A percentile compares a stretch with the other conserved stretches of the same genome.
phyloP scores from a whole-genome alignment of 306 rosid species.

The Luffa aegyptiaca region DNA sequence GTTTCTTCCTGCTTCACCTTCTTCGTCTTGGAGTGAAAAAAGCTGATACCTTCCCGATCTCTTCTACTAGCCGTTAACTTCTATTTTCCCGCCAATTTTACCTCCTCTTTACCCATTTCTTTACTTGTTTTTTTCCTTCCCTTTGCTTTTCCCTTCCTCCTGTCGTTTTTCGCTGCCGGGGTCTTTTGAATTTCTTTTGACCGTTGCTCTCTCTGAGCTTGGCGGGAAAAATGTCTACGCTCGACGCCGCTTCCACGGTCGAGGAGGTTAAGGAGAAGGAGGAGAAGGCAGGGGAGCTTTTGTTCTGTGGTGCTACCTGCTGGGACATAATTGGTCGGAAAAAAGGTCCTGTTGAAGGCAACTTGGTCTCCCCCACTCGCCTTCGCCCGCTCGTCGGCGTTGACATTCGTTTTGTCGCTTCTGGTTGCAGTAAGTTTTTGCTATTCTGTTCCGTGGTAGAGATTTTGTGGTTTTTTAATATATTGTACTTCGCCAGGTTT shows the following conservation, averaged over 20 bases:
- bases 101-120: constrained; percentile 16
- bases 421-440: constrained; percentile 64
- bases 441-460: neutral
- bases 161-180: constrained; percentile 12
- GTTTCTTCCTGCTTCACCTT: constrained; percentile 39
- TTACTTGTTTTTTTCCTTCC: constrained; percentile 26
- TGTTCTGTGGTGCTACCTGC: constrained; percentile 86
- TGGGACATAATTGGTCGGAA: constrained; percentile 83
- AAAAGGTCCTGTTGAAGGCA: constrained; percentile 63
- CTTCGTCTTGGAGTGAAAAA: constrained; percentile 20
- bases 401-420: constrained; percentile 65
- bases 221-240: constrained; percentile 69
- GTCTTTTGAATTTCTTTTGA: neutral
- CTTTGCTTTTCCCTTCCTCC: constrained; percentile 62
- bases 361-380: constrained; percentile 74
- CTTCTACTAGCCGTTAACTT: constrained; percentile 37
- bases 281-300: constrained; percentile 61
- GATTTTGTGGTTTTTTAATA: neutral
- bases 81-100: constrained; percentile 62
- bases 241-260: constrained; percentile 49
- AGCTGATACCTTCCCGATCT: constrained; percentile 25
- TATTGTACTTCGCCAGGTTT: neutral
- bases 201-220: constrained; percentile 41
- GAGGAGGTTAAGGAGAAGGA: constrained; percentile 30
- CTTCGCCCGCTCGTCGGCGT: constrained; percentile 78